These are phyloP conservation scores for Blastocystis sp. DNA, from an alignment of 352 stramenopile species.

Conservation along the genomic window DNA sequence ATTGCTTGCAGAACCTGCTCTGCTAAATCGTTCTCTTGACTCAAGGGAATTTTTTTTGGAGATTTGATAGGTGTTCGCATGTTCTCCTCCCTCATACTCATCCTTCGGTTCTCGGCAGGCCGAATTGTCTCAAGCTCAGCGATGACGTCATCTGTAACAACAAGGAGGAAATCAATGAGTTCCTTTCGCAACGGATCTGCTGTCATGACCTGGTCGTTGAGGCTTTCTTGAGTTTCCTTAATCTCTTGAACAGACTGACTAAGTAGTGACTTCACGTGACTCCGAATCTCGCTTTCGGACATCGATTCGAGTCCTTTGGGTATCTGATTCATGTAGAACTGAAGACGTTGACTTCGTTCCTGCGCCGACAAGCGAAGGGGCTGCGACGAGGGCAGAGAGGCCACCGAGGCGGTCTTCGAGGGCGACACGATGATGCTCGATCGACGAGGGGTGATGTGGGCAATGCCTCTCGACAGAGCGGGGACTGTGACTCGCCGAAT, in stretches of 20 bases:
- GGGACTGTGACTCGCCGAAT: neutral
- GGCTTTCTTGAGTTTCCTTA: neutral
- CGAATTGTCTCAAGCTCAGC: neutral
- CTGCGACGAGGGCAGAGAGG: neutral
- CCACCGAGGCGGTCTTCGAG: neutral
- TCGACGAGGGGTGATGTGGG: neutral
- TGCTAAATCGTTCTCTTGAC: neutral
- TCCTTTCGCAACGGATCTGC: neutral
- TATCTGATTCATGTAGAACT: constrained; percentile 20
- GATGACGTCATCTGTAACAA: neutral
- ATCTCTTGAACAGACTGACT: neutral
- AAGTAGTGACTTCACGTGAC: neutral
- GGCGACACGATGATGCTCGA: neutral
- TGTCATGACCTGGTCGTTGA: neutral
- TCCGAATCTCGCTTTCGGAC: neutral
- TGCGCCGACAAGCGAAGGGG: neutral
- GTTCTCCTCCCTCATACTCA: neutral
- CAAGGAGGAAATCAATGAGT: neutral
- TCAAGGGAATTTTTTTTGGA: neutral
- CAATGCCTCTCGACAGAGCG: neutral
- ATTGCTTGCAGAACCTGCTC: neutral
- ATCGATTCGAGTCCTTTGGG: neutral
- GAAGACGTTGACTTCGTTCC: neutral
- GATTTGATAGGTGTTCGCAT: neutral
- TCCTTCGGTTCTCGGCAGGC: neutral